phyloP scores from a whole-genome alignment of 352 stramenopile species.

The Detonula confervacea region DNA sequence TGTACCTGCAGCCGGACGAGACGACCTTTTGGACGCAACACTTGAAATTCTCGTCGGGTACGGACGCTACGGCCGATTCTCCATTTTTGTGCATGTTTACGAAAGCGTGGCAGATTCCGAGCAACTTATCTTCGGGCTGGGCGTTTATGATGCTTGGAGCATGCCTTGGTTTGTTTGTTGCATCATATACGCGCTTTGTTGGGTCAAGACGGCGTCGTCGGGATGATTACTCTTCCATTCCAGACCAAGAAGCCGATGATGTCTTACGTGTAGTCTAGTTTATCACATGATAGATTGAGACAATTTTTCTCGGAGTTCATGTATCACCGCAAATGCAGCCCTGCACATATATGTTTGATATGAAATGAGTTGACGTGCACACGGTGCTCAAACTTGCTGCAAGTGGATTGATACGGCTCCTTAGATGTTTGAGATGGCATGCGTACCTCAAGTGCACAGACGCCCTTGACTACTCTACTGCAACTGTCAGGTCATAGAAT shows the following conservation, averaged over 20 bases:
- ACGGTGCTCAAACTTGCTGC: too few species aligned
- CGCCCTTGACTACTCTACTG: too few species aligned
- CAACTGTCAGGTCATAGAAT: too few species aligned
- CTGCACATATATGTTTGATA: background rate
- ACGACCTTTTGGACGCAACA: slow-evolving; percentile 76
- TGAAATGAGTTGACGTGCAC: too few species aligned
- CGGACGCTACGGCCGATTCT: slow-evolving; percentile 4
- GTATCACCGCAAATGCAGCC: background rate
- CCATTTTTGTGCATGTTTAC: slow-evolving; percentile 33
- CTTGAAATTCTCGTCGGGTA: slow-evolving; percentile 37
- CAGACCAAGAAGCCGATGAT: slow-evolving; percentile 14
- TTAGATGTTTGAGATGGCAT: too few species aligned
- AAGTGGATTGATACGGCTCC: too few species aligned
- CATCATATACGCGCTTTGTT: slow-evolving; percentile 20
- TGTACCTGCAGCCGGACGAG: slow-evolving; percentile 67
- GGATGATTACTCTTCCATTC: slow-evolving; percentile 33
- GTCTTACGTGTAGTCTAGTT: slow-evolving; percentile 22
- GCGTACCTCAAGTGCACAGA: too few species aligned
- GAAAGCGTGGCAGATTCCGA: slow-evolving; percentile 18
- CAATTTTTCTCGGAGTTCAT: background rate
- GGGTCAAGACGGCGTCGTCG: slow-evolving; percentile 20
- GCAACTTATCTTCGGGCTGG: slow-evolving; percentile 11
- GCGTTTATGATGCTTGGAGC: slow-evolving; percentile 17
- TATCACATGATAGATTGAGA: too few species aligned
- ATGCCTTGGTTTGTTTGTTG: slow-evolving; percentile 22